A percentile compares a stretch with the other conserved stretches of the same genome.
Conservation (phyloP, 192 early-diverging fungal genomes). For the Spinellus fusiger region DNA sequence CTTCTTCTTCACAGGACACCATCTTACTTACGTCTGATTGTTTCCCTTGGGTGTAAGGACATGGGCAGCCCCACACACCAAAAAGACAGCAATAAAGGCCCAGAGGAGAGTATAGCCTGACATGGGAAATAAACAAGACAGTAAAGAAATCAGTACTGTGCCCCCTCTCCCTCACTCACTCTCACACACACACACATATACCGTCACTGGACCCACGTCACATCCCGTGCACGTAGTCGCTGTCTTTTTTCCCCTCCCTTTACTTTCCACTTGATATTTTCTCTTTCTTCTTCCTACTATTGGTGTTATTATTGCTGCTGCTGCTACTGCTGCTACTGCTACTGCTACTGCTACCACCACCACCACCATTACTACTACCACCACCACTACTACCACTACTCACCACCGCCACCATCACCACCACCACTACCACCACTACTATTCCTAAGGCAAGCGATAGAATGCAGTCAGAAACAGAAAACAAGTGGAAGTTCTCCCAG, state of each 20-base stretch:
- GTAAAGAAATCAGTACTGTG: not conserved
- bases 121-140: conserved; percentile 23
- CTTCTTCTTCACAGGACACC: not conserved
- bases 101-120: conserved; percentile 49
- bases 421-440: not conserved
- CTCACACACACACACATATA: not conserved
- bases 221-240: not conserved
- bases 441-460: not conserved
- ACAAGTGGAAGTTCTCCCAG: conserved; percentile 79
- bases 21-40: conserved; percentile 54
- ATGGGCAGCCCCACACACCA: conserved; percentile 41
- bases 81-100: conserved; percentile 42
- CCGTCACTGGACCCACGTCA: not conserved
- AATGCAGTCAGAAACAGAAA: conserved; percentile 22
- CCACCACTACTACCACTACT: no score
- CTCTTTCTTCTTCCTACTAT: no score
- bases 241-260: not conserved
- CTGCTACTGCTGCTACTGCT: no score
- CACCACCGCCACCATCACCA: not conserved
- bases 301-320: no score
- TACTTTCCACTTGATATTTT: not conserved
- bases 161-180: no score
- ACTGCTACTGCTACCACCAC: no score
- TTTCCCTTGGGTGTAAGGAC: conserved; percentile 46
- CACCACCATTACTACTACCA: no score